Evolutionary conservation across 345 rosid genomes (phyloP).

Genomic region (Abelmoschus esculentus): DNA sequence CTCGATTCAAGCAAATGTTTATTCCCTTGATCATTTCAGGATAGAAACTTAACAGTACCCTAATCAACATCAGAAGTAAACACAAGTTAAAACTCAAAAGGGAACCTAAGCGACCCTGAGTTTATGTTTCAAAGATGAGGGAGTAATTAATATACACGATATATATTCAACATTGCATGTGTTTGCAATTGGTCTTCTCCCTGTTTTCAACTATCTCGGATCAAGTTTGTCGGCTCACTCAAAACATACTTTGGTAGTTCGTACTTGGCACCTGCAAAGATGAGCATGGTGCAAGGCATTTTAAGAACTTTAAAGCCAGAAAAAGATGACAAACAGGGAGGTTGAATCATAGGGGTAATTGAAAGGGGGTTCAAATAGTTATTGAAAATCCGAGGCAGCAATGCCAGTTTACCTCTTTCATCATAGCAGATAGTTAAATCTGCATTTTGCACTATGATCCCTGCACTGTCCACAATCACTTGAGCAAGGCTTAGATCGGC

Average conservation of each 20-base stretch:
- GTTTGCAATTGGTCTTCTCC: neutral
- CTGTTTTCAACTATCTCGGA: constrained; percentile 34
- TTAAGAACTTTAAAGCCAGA: neutral
- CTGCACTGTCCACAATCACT: constrained; percentile 73
- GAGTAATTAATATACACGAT: constrained; percentile 24
- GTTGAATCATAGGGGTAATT: neutral
- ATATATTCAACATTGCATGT: constrained; percentile 16
- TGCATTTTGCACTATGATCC: constrained; percentile 57
- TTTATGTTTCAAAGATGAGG: constrained; percentile 1
- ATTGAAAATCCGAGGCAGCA: neutral
- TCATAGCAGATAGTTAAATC: constrained; percentile 82
- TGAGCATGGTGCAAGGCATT: neutral
- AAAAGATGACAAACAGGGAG: neutral
- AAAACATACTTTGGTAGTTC: constrained; percentile 76
- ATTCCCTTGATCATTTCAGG: neutral
- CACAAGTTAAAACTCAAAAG: neutral
- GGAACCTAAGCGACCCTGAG: neutral
- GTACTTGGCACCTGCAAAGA: constrained; percentile 63
- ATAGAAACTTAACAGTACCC: neutral
- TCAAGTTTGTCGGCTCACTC: constrained; percentile 85
- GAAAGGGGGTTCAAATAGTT: neutral
- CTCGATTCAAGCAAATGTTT: neutral
- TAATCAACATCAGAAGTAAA: neutral
- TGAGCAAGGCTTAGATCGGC: constrained; percentile 56
- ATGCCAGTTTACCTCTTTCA: constrained; percentile 51